A percentile compares a stretch with the other conserved stretches of the same genome.
phyloP scores from a whole-genome alignment of 108 stramenopile genomes.

The Conticribra weissflogii region DNA sequence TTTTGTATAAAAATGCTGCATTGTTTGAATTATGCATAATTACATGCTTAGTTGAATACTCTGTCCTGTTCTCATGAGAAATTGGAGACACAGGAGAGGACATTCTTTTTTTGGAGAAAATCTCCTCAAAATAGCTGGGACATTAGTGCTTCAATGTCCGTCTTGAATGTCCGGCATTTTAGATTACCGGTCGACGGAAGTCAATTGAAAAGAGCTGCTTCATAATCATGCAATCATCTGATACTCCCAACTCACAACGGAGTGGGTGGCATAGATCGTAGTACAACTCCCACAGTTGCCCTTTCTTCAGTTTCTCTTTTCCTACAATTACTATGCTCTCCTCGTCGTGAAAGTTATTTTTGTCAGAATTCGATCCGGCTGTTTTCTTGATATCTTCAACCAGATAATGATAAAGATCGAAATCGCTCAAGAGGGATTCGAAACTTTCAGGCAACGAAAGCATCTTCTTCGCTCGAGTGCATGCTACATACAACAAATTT shows the following conservation, averaged over 20 bases:
- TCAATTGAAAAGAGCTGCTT: constrained; percentile 18
- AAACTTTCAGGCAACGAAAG: constrained; percentile 21
- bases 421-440: constrained; percentile 6
- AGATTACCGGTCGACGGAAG: no score
- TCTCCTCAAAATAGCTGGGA: no score
- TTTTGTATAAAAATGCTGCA: no score
- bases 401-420: constrained; percentile 25
- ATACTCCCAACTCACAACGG: constrained; percentile 25
- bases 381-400: constrained; percentile 6
- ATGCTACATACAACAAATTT: constrained; percentile 38
- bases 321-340: constrained; percentile 16
- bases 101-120: no score
- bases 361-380: background rate
- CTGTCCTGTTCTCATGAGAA: no score
- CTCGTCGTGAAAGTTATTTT: background rate
- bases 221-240: constrained; percentile 15
- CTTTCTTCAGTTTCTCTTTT: constrained; percentile 26
- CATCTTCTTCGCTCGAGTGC: constrained; percentile 36
- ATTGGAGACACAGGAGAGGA: no score
- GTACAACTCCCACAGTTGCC: constrained; percentile 34
- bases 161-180: no score
- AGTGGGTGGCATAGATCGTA: constrained; percentile 28
- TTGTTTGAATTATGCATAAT: no score
- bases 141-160: no score
- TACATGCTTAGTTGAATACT: no score